Base-by-base conservation (phyloP, 805 yeast species). In the Wickerhamiella hasegawae region DNA sequence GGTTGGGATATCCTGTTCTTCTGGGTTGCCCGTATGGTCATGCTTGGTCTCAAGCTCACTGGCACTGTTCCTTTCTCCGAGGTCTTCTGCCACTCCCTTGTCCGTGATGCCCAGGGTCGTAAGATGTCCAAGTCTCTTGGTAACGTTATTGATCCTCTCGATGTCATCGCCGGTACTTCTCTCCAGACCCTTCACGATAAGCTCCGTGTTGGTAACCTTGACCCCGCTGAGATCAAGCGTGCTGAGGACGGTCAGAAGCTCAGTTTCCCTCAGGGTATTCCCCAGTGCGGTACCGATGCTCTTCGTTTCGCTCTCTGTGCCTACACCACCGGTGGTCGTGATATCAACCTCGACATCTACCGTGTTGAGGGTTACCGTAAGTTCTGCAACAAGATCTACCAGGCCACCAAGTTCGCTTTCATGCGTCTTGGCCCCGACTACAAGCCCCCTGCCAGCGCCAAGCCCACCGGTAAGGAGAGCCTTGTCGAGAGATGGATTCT, bases 251-350 rank as follows among this genome's bases (percentile, higher is more conserved):
- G 97, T 43, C 97, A 90, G 64, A 73, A 68, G 49, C 66, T 72
- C 52, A 76, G 93, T 10, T 87, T 84, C 68, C 98, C 98, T 45
- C 75, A 76, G 48, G 98, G 98, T 65, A 85, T 87, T 47, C 96
- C 97, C 38, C 94, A 90, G 65, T 90, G 98, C 71, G 98, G 98
- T 66, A 85, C 97, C 34, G 98, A 90, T 61, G 98, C 98, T 31
- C 66, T 90, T 64, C 76, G 98, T 66, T 90, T 90, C 57, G 97
- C 98, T 27, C 71, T 87, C 46, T 90, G 97, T 71, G 95, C 96
- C 35, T 90, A 87, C 68, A 79, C 94, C 35, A 87, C 97, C 33
- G 98, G 98, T 64, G 97, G 96, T 50, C 76, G 97, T 63, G 98
- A 90, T 54, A 90, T 90, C 58, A 90, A 90, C 65, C 69, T 90